A percentile compares a stretch with the other conserved stretches of the same genome.
These are phyloP conservation scores for Claviceps africana DNA, from an alignment of 2,329 filamentous ascomycete species.

Conservation along the genomic window DNA sequence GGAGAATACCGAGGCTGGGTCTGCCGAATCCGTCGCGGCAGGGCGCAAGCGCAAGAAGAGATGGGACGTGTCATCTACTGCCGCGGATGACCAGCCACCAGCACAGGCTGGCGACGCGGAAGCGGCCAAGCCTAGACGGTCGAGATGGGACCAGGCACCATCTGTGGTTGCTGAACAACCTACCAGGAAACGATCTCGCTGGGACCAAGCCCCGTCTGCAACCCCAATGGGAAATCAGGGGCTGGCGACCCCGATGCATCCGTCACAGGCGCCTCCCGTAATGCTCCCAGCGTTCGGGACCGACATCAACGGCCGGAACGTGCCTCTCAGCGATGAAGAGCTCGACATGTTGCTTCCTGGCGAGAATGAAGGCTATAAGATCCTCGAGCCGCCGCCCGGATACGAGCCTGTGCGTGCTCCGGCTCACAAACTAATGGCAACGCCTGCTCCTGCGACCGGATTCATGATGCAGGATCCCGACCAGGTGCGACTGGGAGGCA, in stretches of 20 bases:
- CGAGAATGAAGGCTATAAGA: constrained; percentile 81
- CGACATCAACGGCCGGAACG: constrained; percentile 61
- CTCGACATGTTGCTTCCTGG: constrained; percentile 81
- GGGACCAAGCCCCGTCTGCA: constrained; percentile 79
- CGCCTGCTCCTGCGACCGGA: constrained; percentile 61
- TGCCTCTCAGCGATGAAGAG: constrained; percentile 81
- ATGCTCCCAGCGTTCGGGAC: constrained; percentile 57
- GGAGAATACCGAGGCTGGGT: constrained; percentile 57
- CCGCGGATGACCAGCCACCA: constrained; percentile 37
- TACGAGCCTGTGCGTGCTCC: constrained; percentile 74
- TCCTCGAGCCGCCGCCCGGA: constrained; percentile 78
- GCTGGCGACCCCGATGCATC: constrained; percentile 66
- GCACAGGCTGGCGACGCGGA: constrained; percentile 32
- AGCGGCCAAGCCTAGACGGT: constrained; percentile 56
- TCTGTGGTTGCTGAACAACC: constrained; percentile 42
- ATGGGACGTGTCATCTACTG: constrained; percentile 68
- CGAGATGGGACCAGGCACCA: constrained; percentile 77
- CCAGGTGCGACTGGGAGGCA: constrained; percentile 66
- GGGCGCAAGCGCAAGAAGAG: constrained; percentile 81
- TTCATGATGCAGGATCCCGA: constrained; percentile 98
- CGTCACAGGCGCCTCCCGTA: constrained; percentile 39
- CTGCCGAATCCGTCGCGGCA: constrained; percentile 46
- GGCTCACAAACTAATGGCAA: constrained; percentile 59
- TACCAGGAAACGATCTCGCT: constrained; percentile 67
- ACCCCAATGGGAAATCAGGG: constrained; percentile 61